Percentiles rank a stretch among this genome's conserved stretches.
Evolutionary conservation across 805 yeast genomes (phyloP).

Genomic region (Ogataea siamensis): DNA sequence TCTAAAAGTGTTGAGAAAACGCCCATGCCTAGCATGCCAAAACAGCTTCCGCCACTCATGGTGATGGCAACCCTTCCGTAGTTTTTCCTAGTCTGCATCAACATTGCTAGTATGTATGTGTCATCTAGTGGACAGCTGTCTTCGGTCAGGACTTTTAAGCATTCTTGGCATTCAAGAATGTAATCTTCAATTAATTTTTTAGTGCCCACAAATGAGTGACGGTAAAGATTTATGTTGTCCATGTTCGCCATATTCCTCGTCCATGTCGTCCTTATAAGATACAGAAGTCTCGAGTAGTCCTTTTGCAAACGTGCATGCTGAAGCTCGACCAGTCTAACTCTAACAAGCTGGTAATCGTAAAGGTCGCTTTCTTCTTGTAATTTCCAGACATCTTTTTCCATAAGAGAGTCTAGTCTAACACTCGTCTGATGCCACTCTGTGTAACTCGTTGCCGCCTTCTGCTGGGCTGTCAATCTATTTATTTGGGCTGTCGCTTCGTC

Average conservation of each 20-base stretch:
- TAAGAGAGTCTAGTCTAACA: constrained; percentile 57
- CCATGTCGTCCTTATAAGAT: constrained; percentile 81
- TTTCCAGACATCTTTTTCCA: constrained; percentile 75
- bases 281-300: constrained; percentile 62
- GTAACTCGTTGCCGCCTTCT: constrained; percentile 45
- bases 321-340: constrained; percentile 52
- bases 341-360: constrained; percentile 70
- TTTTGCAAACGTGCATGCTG: constrained; percentile 52
- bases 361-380: constrained; percentile 53
- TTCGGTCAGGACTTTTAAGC: constrained; percentile 40
- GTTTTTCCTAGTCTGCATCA: constrained; percentile 84
- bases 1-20: constrained; percentile 79
- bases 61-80: constrained; percentile 93
- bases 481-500: constrained; percentile 38
- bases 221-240: constrained; percentile 75
- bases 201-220: constrained; percentile 82
- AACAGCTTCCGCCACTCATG: constrained; percentile 94
- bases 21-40: constrained; percentile 91
- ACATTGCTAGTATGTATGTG: constrained; percentile 66
- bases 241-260: constrained; percentile 82
- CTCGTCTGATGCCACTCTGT: constrained; percentile 69
- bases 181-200: constrained; percentile 81
- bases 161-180: constrained; percentile 65
- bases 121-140: constrained; percentile 54
- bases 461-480: constrained; percentile 40